These are phyloP conservation scores for Trametes pubescens DNA, from an alignment of 1,284 basidiomycete species.

Conservation along the genomic window DNA sequence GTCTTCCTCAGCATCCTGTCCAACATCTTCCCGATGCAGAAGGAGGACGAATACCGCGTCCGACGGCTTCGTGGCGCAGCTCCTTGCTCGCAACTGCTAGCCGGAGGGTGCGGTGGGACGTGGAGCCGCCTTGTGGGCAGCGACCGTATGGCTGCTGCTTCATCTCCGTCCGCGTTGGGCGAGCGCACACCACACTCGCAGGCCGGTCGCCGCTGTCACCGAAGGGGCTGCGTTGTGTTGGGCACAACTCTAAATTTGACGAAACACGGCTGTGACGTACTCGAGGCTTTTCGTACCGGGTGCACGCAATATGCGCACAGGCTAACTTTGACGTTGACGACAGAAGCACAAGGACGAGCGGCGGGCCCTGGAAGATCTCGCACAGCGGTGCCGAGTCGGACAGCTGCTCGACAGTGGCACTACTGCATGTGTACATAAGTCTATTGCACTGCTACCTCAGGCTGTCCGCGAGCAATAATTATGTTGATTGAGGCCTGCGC, in stretches of 20 bases:
- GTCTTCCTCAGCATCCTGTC: constrained; percentile 4
- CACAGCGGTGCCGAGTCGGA: neutral
- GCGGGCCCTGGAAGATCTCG: neutral
- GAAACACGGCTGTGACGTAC: constrained; percentile 1
- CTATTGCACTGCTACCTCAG: neutral
- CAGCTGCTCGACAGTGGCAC: neutral
- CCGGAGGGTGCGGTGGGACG: neutral
- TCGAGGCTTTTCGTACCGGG: neutral
- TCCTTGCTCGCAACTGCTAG: neutral
- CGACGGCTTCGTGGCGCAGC: constrained; percentile 12
- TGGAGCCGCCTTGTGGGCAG: neutral
- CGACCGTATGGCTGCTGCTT: constrained; percentile 3
- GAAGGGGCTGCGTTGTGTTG: constrained; percentile 1
- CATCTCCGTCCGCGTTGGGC: constrained; percentile 10
- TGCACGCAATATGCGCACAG: neutral
- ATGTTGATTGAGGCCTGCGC: neutral
- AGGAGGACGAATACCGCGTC: neutral
- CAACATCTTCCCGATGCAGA: constrained; percentile 14
- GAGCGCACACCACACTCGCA: neutral
- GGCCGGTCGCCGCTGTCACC: constrained; percentile 6
- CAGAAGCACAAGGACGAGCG: neutral
- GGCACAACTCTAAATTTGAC: constrained; percentile 9
- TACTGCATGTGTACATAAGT: neutral
- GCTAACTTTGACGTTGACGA: too few species aligned
- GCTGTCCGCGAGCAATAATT: neutral